A percentile compares a stretch with the other conserved stretches of the same genome.
Evolutionary conservation across 345 rosid genomes (phyloP).

Genomic region (Populus alba): DNA sequence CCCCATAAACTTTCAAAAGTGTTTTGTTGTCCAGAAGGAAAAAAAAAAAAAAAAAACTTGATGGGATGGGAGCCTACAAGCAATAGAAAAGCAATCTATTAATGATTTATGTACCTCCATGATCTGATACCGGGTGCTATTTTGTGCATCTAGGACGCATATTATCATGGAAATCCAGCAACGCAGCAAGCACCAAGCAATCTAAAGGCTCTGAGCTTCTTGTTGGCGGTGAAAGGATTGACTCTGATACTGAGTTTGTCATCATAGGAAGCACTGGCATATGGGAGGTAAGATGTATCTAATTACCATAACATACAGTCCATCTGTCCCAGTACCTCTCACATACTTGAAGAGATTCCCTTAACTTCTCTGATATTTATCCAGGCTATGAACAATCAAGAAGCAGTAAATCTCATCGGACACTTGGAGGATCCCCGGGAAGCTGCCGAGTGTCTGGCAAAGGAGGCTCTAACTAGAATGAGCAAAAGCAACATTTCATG

Average conservation of each 20-base stretch:
- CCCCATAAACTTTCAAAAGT: neutral
- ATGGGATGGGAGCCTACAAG: neutral
- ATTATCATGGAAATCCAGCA: conserved; percentile 37
- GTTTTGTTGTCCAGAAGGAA: neutral
- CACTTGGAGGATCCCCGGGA: conserved; percentile 62
- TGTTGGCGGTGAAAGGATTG: conserved; percentile 40
- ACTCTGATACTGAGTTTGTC: conserved; percentile 55
- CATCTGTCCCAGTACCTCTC: neutral
- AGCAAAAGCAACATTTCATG: conserved; percentile 62
- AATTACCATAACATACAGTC: neutral
- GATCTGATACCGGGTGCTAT: neutral
- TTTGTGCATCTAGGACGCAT: conserved; percentile 14
- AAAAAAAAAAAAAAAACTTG: no score
- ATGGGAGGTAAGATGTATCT: conserved; percentile 53
- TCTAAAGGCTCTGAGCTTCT: conserved; percentile 33
- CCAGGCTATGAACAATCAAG: conserved; percentile 76
- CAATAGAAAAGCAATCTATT: neutral
- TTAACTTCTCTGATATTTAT: neutral
- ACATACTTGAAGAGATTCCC: neutral
- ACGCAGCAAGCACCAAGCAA: conserved; percentile 21
- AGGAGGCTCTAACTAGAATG: conserved; percentile 59
- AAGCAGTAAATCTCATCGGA: conserved; percentile 59
- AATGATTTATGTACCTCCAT: neutral
- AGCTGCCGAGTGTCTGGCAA: conserved; percentile 67
- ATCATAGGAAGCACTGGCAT: conserved; percentile 68